Base-by-base conservation (phyloP, 768 basidiomycete species). In the Boletus fagicola region DNA sequence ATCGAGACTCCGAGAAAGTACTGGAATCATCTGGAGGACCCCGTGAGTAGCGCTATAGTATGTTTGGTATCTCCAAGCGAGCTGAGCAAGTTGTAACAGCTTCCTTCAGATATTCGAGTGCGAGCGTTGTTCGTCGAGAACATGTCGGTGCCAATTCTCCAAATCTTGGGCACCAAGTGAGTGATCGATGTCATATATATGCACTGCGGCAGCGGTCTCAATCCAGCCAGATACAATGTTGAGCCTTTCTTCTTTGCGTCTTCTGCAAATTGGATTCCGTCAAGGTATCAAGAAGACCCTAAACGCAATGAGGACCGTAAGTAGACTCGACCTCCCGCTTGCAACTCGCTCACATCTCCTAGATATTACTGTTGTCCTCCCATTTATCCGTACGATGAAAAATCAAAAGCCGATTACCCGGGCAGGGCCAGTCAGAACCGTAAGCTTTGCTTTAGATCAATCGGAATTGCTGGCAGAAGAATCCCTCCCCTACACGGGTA, bases 161-260 rank as follows among this genome's bases (percentile, higher is more conserved):
- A 81, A 63, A 82, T 84, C 71, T 71, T 85, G 40, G 84, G 85
- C 5, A 77, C 82, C 42, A 80, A 67, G 85, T 85, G 56, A 60
- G 76, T 61, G 20, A 38, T 50, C 28, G 3, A 11, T 18, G 3
- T 31, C n/a, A 10, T 4, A 49, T 39, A 26, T 7, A 13, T 5
- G 26, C 18, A 30, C 11, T 22, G 5, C 24, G n/a, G 26, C 22
- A 24, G n/a, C 5, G 5, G 11, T 38, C 53, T 63, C 48, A 57
- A 45, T 26, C 15, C n/a, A 10, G 15, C 9, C 26, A 75, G 84
- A 64, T 84, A 80, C 57, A 77, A 78, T 54, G 76, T 86, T 40
- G 85, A 86, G 58, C 85, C 85, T 1, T 85, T 86, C 71, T 86
- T 82, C 64, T 86, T 85, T 63, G 81, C 83, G 0, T 85, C 84